These are phyloP conservation scores for Coprinopsis marcescibilis DNA, from an alignment of 768 basidiomycete species.

Conservation along the genomic window DNA sequence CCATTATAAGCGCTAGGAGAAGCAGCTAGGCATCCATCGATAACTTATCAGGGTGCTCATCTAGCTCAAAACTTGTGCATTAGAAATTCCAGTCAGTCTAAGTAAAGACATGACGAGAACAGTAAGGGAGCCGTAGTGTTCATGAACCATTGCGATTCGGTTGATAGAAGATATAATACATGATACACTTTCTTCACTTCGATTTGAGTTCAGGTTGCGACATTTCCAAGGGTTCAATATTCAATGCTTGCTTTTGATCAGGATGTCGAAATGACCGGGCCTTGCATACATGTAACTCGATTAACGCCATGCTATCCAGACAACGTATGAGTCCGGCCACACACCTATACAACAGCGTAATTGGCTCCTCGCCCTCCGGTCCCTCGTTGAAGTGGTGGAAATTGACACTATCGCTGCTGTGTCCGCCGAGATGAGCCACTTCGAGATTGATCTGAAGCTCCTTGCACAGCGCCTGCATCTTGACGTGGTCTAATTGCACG, in stretches of 20 bases:
- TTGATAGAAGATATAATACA: neutral
- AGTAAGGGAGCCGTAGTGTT: too few species aligned
- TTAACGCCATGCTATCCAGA: neutral
- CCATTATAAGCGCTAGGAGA: too few species aligned
- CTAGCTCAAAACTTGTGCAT: too few species aligned
- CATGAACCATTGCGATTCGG: too few species aligned
- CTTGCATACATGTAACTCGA: constrained; percentile 28
- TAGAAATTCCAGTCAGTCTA: too few species aligned
- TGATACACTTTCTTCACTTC: neutral
- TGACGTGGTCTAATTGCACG: constrained; percentile 63
- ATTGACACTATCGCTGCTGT: constrained; percentile 46
- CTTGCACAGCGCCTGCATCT: constrained; percentile 70
- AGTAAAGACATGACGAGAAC: too few species aligned
- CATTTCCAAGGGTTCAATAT: too few species aligned
- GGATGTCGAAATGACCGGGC: constrained; percentile 87
- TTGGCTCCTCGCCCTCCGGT: constrained; percentile 40
- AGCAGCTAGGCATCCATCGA: too few species aligned
- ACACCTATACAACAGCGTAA: constrained; percentile 73
- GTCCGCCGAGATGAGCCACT: constrained; percentile 80
- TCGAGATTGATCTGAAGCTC: constrained; percentile 62
- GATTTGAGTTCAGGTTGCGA: neutral
- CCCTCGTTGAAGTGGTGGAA: constrained; percentile 62
- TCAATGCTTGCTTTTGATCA: constrained; percentile 22
- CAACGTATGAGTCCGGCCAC: constrained; percentile 1
- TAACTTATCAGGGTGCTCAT: too few species aligned